These are phyloP conservation scores for Gleditsia sinensis DNA, from an alignment of 306 rosid genomes.

Conservation along the genomic window DNA sequence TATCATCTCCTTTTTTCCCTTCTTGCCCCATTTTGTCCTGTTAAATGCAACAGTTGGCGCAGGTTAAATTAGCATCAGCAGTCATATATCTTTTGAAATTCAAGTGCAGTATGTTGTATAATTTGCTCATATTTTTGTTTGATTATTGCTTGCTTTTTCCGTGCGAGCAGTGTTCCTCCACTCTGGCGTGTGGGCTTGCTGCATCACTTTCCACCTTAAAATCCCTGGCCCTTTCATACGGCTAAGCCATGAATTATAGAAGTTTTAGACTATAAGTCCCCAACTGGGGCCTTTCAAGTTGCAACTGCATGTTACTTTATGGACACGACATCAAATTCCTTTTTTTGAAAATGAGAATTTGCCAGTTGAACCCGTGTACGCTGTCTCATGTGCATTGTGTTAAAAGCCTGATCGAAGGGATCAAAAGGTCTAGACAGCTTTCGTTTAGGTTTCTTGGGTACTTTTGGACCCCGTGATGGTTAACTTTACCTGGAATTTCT, in stretches of 20 bases:
- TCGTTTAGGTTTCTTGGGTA: no score
- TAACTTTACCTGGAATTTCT: neutral
- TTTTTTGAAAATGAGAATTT: neutral
- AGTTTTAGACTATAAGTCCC: neutral
- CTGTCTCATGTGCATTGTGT: neutral
- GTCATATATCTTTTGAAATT: conserved; percentile 52
- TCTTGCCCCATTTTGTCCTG: conserved; percentile 44
- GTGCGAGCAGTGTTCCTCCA: neutral
- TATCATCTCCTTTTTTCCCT: conserved; percentile 36
- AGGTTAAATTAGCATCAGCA: conserved; percentile 65
- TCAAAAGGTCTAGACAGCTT: no score
- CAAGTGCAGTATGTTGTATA: conserved; percentile 48
- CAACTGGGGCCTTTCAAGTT: neutral
- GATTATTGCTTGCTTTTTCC: neutral
- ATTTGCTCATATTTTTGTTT: conserved; percentile 26
- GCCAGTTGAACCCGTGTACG: neutral
- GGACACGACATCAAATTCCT: neutral
- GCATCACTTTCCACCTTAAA: neutral
- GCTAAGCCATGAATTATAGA: no score
- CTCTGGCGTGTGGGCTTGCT: neutral
- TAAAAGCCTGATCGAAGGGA: conserved; percentile 7
- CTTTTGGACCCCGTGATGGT: no score
- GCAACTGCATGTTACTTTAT: neutral
- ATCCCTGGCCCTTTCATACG: neutral
- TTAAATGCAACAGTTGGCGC: conserved; percentile 61